Conservation (phyloP, 768 basidiomycete genomes). For the Rhodosporidiobolus odoratus region DNA sequence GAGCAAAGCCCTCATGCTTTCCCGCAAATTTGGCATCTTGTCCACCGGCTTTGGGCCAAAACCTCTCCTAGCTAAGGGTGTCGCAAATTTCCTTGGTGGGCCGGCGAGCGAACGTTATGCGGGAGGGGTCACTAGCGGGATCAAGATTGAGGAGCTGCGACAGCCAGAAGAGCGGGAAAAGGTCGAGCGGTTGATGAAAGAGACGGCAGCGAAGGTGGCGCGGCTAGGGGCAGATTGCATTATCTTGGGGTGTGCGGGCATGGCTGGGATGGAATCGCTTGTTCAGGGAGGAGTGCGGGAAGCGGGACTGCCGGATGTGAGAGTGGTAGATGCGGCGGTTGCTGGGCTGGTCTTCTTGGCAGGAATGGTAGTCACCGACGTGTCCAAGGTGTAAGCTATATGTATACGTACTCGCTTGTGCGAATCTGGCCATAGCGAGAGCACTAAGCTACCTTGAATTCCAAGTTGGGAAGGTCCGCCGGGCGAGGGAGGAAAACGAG, state of each 20-base stretch:
- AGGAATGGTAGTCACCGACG: constrained; percentile 22
- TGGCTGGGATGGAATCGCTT: constrained; percentile 34
- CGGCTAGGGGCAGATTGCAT: constrained; percentile 28
- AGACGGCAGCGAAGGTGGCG: constrained; percentile 25
- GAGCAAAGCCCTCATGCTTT: constrained; percentile 24
- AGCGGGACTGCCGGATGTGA: constrained; percentile 28
- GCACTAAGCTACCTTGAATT: too few species aligned
- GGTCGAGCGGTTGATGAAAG: constrained; percentile 31
- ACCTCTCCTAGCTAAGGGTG: constrained; percentile 34
- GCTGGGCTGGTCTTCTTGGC: constrained; percentile 28
- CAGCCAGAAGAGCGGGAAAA: constrained; percentile 3
- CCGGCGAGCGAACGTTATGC: constrained; percentile 31
- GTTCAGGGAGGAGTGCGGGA: constrained; percentile 28
- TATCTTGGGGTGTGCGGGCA: constrained; percentile 38
- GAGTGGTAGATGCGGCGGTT: constrained; percentile 30
- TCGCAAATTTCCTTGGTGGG: constrained; percentile 34
- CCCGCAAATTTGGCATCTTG: constrained; percentile 31
- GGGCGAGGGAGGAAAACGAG: too few species aligned
- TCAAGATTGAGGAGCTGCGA: constrained; percentile 32
- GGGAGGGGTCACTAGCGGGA: constrained; percentile 26
- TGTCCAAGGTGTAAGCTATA: not conserved
- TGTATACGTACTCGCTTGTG: too few species aligned
- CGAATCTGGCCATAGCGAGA: too few species aligned
- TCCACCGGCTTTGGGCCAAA: constrained; percentile 33
- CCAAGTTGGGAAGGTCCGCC: too few species aligned